These are phyloP conservation scores for Tulasnella sp. DNA, from an alignment of 768 basidiomycete species.

Conservation along the genomic window DNA sequence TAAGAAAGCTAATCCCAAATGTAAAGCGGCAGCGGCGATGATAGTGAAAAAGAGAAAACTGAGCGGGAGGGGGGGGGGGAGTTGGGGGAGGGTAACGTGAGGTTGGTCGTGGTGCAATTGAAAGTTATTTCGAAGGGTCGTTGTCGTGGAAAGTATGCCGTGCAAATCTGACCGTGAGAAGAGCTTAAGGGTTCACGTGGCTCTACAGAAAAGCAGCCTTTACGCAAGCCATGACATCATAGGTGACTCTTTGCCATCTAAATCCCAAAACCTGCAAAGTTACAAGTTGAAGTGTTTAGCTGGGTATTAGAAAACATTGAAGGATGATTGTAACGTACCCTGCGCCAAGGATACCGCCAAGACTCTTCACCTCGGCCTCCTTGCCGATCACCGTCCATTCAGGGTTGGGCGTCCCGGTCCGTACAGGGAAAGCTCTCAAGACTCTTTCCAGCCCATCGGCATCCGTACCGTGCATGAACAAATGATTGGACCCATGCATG, in stretches of 20 bases:
- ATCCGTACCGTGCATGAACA: conserved; percentile 18
- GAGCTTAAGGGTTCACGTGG: too few relatives aligned
- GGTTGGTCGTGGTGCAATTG: background rate
- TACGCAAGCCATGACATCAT: conserved; percentile 19
- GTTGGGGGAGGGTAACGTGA: background rate
- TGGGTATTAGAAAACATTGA: too few relatives aligned
- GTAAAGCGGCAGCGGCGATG: background rate
- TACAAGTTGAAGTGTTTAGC: too few relatives aligned
- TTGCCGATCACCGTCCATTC: conserved; percentile 17
- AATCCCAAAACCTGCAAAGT: conserved; percentile 21
- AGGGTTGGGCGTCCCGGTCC: conserved; percentile 17
- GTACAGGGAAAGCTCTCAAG: conserved; percentile 16
- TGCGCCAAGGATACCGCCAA: conserved; percentile 19
- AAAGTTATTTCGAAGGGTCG: background rate
- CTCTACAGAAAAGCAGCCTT: too few relatives aligned
- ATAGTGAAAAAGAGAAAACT: background rate
- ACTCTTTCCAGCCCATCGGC: conserved; percentile 10
- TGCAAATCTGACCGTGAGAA: background rate
- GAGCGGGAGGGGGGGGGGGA: background rate
- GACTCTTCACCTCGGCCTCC: conserved; percentile 3
- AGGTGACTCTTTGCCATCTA: background rate
- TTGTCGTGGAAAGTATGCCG: background rate
- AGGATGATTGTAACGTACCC: too few relatives aligned
- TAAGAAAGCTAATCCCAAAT: background rate
- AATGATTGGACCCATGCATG: conserved; percentile 7